A percentile compares a stretch with the other conserved stretches of the same genome.
Conservation (phyloP, 1,139 yeast genomes). For the Suzukiozyma palmioleophila region DNA sequence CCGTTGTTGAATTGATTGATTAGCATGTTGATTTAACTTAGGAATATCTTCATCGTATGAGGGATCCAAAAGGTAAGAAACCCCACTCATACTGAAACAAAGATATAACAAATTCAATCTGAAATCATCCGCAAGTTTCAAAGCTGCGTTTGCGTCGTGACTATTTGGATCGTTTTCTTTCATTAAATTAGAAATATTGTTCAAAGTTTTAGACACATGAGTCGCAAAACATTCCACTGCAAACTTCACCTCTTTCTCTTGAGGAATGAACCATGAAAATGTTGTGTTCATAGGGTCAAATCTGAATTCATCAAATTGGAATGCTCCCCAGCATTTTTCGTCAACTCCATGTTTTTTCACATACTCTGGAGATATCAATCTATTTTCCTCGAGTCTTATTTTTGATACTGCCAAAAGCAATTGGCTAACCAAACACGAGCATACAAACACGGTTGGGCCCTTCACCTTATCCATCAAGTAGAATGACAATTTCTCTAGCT, state of each 20-base stretch:
- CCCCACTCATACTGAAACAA: constrained; percentile 66
- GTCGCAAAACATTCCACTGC: constrained; percentile 59
- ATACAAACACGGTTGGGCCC: constrained; percentile 57
- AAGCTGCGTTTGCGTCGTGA: constrained; percentile 16
- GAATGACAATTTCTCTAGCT: constrained; percentile 48
- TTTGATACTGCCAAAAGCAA: constrained; percentile 62
- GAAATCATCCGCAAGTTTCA: constrained; percentile 43
- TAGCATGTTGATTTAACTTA: constrained; percentile 25
- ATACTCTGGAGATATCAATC: constrained; percentile 46
- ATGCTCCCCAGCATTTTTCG: constrained; percentile 69
- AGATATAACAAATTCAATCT: constrained; percentile 54
- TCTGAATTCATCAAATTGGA: constrained; percentile 47
- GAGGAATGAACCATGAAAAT: constrained; percentile 77
- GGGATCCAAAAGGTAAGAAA: constrained; percentile 75
- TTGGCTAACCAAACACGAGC: constrained; percentile 56
- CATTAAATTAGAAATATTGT: constrained; percentile 39
- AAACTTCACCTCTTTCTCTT: constrained; percentile 49
- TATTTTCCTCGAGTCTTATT: constrained; percentile 51
- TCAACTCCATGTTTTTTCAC: constrained; percentile 28
- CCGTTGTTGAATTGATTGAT: constrained; percentile 35
- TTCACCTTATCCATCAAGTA: constrained; percentile 54
- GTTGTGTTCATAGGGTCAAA: constrained; percentile 40
- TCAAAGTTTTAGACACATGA: constrained; percentile 43
- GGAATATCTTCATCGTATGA: constrained; percentile 46
- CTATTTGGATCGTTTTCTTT: constrained; percentile 17